phyloP scores from a whole-genome alignment of 1,284 basidiomycete genomes.

The Trichosporon faecale region DNA sequence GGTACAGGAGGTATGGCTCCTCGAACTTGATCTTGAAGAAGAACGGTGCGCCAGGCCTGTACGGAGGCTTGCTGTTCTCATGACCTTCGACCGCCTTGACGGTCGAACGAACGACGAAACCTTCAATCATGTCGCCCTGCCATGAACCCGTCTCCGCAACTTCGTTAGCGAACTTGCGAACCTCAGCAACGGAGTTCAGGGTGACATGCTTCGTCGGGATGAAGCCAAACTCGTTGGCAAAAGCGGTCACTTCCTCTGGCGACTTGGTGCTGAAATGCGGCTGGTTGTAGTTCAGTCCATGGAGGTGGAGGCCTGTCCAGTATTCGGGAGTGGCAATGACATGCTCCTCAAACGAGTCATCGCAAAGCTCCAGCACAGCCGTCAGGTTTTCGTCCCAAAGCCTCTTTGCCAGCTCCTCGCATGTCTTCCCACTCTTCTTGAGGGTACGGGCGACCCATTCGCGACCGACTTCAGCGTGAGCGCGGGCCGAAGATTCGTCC shows the following conservation, averaged over 20 bases:
- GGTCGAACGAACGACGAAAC: constrained; percentile 87
- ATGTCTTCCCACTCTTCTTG: constrained; percentile 61
- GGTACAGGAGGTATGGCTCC: constrained; percentile 97
- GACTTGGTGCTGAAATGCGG: constrained; percentile 72
- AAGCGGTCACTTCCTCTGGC: constrained; percentile 66
- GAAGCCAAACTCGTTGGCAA: constrained; percentile 89
- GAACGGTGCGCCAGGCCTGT: constrained; percentile 75
- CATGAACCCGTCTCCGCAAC: constrained; percentile 69
- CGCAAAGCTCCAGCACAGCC: constrained; percentile 92
- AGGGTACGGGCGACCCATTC: constrained; percentile 79
- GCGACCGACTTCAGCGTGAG: constrained; percentile 49
- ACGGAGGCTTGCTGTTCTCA: constrained; percentile 59
- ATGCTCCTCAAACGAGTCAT: constrained; percentile 97
- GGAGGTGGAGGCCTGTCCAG: constrained; percentile 86
- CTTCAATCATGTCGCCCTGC: constrained; percentile 85
- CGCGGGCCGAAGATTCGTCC: constrained; percentile 33
- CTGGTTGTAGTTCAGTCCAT: constrained; percentile 78
- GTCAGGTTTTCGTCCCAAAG: constrained; percentile 86
- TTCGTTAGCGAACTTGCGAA: constrained; percentile 69
- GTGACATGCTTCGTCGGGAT: constrained; percentile 69
- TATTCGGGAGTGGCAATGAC: constrained; percentile 79
- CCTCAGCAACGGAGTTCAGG: constrained; percentile 64
- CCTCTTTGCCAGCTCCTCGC: constrained; percentile 67
- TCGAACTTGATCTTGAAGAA: constrained; percentile 99
- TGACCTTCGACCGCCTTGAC: constrained; percentile 52